phyloP scores from a whole-genome alignment of 352 stramenopile genomes.

The Globisporangium spinosum region DNA sequence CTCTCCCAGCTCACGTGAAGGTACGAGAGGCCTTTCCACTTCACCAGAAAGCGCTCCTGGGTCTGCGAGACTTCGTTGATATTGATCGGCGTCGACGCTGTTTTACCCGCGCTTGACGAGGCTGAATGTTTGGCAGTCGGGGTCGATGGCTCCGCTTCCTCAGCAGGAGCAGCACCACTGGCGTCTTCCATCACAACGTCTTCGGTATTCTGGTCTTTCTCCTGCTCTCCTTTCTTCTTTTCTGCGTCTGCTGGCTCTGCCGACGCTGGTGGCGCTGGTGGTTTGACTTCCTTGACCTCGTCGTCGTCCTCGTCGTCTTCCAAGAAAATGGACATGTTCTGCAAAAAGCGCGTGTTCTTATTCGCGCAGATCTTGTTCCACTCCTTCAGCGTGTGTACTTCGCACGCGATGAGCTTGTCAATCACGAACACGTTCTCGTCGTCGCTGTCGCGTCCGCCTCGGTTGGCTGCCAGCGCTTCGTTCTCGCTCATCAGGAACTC shows the following conservation, averaged over 20 bases:
- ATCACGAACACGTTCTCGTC: constrained; percentile 80
- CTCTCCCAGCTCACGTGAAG: constrained; percentile 90
- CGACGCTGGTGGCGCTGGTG: not conserved
- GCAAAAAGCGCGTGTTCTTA: constrained; percentile 74
- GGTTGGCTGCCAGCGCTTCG: not conserved
- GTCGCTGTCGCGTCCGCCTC: constrained; percentile 12
- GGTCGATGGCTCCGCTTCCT: constrained; percentile 10
- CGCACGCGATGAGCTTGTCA: constrained; percentile 75
- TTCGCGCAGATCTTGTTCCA: constrained; percentile 73
- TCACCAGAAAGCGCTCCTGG: constrained; percentile 83
- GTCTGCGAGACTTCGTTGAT: constrained; percentile 21
- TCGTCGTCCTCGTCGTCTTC: constrained; percentile 48
- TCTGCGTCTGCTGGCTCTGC: not conserved
- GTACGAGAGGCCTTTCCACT: constrained; percentile 89
- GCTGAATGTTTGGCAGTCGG: not conserved
- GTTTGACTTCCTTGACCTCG: constrained; percentile 8
- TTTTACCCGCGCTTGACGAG: constrained; percentile 1
- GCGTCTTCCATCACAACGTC: constrained; percentile 12
- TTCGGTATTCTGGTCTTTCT: not conserved
- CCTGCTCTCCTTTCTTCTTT: constrained; percentile 5
- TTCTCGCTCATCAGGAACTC: constrained; percentile 22
- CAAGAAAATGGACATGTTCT: constrained; percentile 80
- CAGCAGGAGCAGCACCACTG: not conserved
- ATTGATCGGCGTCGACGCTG: constrained; percentile 7
- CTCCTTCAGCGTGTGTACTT: constrained; percentile 76